phyloP scores from a whole-genome alignment of 305 asterid species.

The Withania somnifera region DNA sequence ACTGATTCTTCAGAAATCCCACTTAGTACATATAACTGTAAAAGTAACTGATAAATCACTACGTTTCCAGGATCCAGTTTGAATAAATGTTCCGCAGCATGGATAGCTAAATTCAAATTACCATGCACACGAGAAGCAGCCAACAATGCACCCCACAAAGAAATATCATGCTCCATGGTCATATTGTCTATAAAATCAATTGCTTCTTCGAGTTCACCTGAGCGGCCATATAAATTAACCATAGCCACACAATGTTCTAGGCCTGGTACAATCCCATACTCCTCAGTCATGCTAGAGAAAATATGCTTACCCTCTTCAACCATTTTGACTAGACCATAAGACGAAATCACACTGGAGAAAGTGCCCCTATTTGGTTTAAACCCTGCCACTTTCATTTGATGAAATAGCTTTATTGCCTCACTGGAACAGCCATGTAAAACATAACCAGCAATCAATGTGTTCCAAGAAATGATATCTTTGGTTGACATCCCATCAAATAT shows the following conservation, averaged over 20 bases:
- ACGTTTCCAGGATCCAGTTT: slow-evolving; percentile 54
- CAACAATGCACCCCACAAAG: slow-evolving; percentile 51
- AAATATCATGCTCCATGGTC: slow-evolving; percentile 36
- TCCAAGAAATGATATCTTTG: slow-evolving; percentile 70
- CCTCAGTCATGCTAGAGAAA: slow-evolving; percentile 36
- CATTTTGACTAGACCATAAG: slow-evolving; percentile 58
- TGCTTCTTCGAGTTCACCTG: slow-evolving; percentile 66
- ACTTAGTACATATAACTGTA: slow-evolving; percentile 34
- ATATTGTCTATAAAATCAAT: slow-evolving; percentile 35
- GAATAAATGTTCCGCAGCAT: slow-evolving; percentile 54
- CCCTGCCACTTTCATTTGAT: slow-evolving; percentile 37
- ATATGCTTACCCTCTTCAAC: slow-evolving; percentile 41
- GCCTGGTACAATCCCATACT: slow-evolving; percentile 37
- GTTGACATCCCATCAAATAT: slow-evolving; percentile 42
- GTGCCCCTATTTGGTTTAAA: slow-evolving; percentile 54
- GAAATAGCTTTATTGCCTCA: slow-evolving; percentile 49
- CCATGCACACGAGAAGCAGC: slow-evolving; percentile 56
- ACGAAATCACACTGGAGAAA: slow-evolving; percentile 50
- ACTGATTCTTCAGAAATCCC: slow-evolving; percentile 28
- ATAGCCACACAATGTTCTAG: slow-evolving; percentile 60
- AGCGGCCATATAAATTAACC: slow-evolving; percentile 60
- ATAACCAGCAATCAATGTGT: slow-evolving; percentile 52
- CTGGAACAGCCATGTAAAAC: slow-evolving; percentile 42
- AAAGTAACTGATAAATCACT: slow-evolving; percentile 22
- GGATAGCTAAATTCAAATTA: slow-evolving; percentile 45